These are phyloP conservation scores for Casuarina cunninghamiana DNA, from an alignment of 306 rosid species.

Conservation along the genomic window DNA sequence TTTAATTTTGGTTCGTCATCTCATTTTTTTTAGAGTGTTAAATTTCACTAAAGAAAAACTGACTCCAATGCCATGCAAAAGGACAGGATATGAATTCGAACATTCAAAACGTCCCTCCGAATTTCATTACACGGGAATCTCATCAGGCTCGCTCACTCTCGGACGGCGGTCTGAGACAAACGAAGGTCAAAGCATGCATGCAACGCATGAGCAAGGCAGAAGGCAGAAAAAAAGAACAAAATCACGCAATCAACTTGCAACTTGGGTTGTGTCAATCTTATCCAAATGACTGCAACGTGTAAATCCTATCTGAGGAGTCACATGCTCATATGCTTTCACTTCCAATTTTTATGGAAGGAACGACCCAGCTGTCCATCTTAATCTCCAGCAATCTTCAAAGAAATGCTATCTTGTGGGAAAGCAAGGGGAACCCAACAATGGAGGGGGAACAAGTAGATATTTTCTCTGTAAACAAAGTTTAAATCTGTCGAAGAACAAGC, in stretches of 20 bases:
- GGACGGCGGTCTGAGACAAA: too few relatives aligned
- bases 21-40: too few relatives aligned
- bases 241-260: constrained; percentile 1
- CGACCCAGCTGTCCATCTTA: constrained; percentile 26
- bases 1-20: too few relatives aligned
- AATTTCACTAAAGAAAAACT: too few relatives aligned
- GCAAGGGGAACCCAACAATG: background rate
- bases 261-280: constrained; percentile 32
- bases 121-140: too few relatives aligned
- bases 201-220: too few relatives aligned
- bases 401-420: constrained; percentile 7
- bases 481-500: background rate
- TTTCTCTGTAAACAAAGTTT: background rate
- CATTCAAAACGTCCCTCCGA: too few relatives aligned
- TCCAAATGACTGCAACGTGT: constrained; percentile 43
- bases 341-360: constrained; percentile 30
- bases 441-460: background rate
- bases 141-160: too few relatives aligned
- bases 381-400: background rate
- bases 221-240: background rate
- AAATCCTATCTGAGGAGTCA: constrained; percentile 26
- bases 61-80: too few relatives aligned
- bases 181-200: too few relatives aligned
- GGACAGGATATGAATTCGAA: too few relatives aligned
- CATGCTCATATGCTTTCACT: constrained; percentile 44